Percentiles rank a stretch among this genome's conserved stretches.
phyloP scores from a whole-genome alignment of 306 rosid species.

The Aeschynomene evenia region DNA sequence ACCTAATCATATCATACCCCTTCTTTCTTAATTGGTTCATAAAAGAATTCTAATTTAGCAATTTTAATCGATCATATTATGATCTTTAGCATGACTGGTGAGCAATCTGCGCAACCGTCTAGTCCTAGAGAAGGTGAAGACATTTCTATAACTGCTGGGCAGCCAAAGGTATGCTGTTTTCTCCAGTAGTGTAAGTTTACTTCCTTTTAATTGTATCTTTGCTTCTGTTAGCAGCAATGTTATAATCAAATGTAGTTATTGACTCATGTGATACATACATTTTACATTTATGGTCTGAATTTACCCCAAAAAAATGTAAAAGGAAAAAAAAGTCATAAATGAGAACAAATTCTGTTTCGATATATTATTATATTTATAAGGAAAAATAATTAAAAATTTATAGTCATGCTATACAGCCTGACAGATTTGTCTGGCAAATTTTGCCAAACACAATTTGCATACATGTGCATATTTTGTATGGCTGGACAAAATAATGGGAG shows the following conservation, averaged over 20 bases:
- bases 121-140: slow-evolving; percentile 98
- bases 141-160: slow-evolving; percentile 70
- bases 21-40: neutral
- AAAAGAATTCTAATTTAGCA: neutral
- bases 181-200: slow-evolving; percentile 24
- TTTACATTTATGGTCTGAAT: slow-evolving; percentile 21
- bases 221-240: neutral
- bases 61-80: slow-evolving; percentile 13
- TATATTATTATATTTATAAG: neutral
- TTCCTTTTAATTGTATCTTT: slow-evolving; percentile 25
- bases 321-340: neutral
- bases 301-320: neutral
- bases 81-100: slow-evolving; percentile 83
- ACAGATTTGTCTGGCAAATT: too few species aligned
- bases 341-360: neutral
- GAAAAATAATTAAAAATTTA: too few species aligned
- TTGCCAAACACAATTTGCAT: too few species aligned
- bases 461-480: too few species aligned
- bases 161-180: slow-evolving; percentile 64
- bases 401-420: too few species aligned
- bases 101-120: slow-evolving; percentile 65
- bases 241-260: slow-evolving; percentile 7
- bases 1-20: neutral
- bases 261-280: neutral
- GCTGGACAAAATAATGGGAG: too few species aligned